Evolutionary conservation across 176 grass and related monocot species (phyloP).

Genomic region (Tillandsia leiboldiana): DNA sequence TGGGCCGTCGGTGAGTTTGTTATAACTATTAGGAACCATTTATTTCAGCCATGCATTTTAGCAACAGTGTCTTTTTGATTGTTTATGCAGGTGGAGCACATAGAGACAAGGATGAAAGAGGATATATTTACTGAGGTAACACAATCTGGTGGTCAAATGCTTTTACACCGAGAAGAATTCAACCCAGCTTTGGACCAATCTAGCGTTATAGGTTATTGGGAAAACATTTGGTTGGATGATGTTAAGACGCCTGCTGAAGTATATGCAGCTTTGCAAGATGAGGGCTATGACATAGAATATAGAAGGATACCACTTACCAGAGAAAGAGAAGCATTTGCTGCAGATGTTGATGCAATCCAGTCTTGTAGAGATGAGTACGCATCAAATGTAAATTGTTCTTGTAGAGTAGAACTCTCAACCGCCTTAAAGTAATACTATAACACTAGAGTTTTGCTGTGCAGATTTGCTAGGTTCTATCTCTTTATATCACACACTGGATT

Average conservation of each 20-base stretch:
- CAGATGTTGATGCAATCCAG: conserved; percentile 90
- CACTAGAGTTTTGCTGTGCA: conserved; percentile 35
- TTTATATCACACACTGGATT: conserved; percentile 92
- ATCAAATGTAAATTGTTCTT: conserved; percentile 1
- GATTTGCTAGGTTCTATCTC: conserved; percentile 79
- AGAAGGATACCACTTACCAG: conserved; percentile 88
- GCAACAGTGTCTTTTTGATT: neutral
- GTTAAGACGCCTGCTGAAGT: conserved; percentile 83
- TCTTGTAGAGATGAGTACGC: conserved; percentile 64
- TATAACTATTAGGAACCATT: conserved; percentile 10
- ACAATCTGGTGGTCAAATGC: conserved; percentile 60
- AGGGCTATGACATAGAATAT: conserved; percentile 71
- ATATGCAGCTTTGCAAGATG: conserved; percentile 46
- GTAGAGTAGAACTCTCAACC: conserved; percentile 9
- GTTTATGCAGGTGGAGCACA: conserved; percentile 64
- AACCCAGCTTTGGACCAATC: conserved; percentile 39
- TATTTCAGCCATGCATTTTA: neutral
- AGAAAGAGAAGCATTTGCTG: conserved; percentile 92
- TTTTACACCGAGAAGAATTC: conserved; percentile 79
- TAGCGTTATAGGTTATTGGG: conserved; percentile 95
- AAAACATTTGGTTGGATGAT: conserved; percentile 58
- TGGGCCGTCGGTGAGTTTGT: conserved; percentile 58
- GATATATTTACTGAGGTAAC: conserved; percentile 79
- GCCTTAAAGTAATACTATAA: conserved; percentile 5
- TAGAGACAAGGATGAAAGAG: conserved; percentile 90